A percentile compares a stretch with the other conserved stretches of the same genome.
Conservation (phyloP, 257 asterid species). For the Rubia yunnanensis region DNA sequence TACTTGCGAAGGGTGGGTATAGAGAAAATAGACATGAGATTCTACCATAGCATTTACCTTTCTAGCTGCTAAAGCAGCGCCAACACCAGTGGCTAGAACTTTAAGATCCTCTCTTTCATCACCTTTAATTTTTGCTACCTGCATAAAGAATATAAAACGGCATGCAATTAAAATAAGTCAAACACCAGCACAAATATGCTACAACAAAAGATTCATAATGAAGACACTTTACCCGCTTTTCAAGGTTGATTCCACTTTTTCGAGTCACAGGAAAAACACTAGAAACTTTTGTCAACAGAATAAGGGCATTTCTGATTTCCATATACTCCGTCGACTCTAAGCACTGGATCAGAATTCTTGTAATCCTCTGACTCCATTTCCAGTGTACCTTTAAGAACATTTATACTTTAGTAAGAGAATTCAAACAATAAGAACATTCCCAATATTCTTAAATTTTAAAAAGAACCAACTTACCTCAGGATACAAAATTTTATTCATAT, state of each 20-base stretch:
- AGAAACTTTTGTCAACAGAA: conserved; percentile 79
- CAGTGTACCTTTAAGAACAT: conserved; percentile 71
- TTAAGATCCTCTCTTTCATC: conserved; percentile 99
- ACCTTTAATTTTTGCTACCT: conserved; percentile 97
- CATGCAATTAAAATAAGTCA: conserved; percentile 13
- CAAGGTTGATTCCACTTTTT: conserved; percentile 96
- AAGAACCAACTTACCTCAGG: neutral
- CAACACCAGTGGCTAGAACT: conserved; percentile 97
- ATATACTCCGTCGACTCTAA: conserved; percentile 91
- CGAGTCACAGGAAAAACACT: conserved; percentile 94
- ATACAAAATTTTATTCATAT: neutral
- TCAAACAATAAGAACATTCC: neutral
- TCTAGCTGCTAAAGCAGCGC: conserved; percentile 93
- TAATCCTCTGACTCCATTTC: conserved; percentile 99
- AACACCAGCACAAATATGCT: conserved; percentile 6
- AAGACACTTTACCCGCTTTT: conserved; percentile 65
- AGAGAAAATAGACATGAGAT: conserved; percentile 4
- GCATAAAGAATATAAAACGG: conserved; percentile 13
- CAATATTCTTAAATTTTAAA: neutral
- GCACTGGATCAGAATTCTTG: conserved; percentile 89
- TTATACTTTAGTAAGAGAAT: neutral
- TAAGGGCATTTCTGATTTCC: conserved; percentile 96
- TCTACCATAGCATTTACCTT: conserved; percentile 40
- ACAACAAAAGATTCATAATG: neutral
- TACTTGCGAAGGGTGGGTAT: neutral